phyloP scores from a whole-genome alignment of 2,329 filamentous ascomycete genomes.

The Cercospora sp. region DNA sequence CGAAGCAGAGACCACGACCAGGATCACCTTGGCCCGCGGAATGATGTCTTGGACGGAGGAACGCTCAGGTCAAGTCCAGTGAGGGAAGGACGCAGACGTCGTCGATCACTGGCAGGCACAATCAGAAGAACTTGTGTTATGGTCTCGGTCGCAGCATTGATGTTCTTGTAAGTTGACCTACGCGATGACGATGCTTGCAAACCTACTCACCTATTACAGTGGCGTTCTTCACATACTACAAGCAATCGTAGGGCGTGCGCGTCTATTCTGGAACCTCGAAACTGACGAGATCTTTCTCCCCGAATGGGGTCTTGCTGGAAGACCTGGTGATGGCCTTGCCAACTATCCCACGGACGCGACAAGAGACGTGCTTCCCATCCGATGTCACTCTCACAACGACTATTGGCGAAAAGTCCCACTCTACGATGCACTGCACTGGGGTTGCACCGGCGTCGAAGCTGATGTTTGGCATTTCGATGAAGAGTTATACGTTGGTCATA shows the following conservation, averaged over 20 bases:
- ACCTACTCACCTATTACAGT: slow-evolving; percentile 33
- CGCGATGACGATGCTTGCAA: background rate
- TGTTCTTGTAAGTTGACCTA: slow-evolving; percentile 24
- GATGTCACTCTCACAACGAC: slow-evolving; percentile 69
- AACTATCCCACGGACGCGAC: slow-evolving; percentile 44
- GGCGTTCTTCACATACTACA: slow-evolving; percentile 46
- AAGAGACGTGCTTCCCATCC: slow-evolving; percentile 52
- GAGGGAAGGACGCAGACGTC: slow-evolving; percentile 18
- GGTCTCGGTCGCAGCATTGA: slow-evolving; percentile 19
- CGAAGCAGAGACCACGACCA: slow-evolving; percentile 11
- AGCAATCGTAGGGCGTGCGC: slow-evolving; percentile 41
- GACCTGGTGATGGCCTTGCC: slow-evolving; percentile 39
- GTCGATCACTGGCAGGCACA: slow-evolving; percentile 15
- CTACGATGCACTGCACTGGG: slow-evolving; percentile 59
- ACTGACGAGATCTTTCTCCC: slow-evolving; percentile 35
- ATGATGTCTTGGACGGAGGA: slow-evolving; percentile 19
- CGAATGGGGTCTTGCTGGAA: slow-evolving; percentile 46
- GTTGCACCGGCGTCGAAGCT: slow-evolving; percentile 66
- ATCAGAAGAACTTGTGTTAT: slow-evolving; percentile 17
- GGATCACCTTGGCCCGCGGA: slow-evolving; percentile 14
- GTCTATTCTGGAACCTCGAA: slow-evolving; percentile 42
- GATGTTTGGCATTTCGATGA: slow-evolving; percentile 65
- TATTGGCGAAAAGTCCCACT: slow-evolving; percentile 67
- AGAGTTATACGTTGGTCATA: slow-evolving; percentile 66
- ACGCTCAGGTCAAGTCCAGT: slow-evolving; percentile 12